These are phyloP conservation scores for Erodium trifolium DNA, from an alignment of 441 rosid genomes.

Conservation along the genomic window DNA sequence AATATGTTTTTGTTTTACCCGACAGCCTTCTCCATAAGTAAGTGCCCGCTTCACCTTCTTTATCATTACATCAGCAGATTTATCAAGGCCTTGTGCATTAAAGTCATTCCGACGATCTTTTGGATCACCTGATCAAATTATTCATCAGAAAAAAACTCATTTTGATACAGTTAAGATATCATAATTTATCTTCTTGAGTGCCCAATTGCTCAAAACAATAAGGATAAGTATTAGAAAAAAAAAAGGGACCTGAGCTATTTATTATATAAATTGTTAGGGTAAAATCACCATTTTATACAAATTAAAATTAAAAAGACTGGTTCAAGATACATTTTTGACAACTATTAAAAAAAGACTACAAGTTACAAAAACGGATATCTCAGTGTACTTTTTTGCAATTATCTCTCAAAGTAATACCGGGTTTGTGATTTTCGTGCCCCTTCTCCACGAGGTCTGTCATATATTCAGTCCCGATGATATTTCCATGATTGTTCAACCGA, in stretches of 20 bases:
- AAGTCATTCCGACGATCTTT: constrained; percentile 29
- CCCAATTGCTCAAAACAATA: no score
- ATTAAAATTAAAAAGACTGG: no score
- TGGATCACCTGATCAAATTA: constrained; percentile 35
- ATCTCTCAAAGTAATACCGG: constrained; percentile 37
- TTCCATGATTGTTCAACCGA: constrained; percentile 70
- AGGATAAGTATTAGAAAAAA: no score
- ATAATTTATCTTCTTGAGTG: no score
- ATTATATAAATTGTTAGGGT: no score
- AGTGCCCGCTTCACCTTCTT: constrained; percentile 86
- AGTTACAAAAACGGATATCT: no score
- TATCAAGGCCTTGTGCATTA: constrained; percentile 55
- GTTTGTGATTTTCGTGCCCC: constrained; percentile 57
- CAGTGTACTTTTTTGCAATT: neutral
- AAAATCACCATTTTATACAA: no score
- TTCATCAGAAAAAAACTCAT: neutral
- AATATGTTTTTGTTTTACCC: constrained; percentile 34
- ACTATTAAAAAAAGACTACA: no score
- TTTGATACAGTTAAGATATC: neutral
- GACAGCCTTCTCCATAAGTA: constrained; percentile 82
- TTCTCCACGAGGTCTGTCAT: constrained; percentile 88
- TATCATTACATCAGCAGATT: constrained; percentile 69
- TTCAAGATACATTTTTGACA: no score
- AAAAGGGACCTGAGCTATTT: no score
- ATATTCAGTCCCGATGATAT: constrained; percentile 83